Base-by-base conservation (phyloP, 345 rosid species). In the Zanthoxylum bungeanum region DNA sequence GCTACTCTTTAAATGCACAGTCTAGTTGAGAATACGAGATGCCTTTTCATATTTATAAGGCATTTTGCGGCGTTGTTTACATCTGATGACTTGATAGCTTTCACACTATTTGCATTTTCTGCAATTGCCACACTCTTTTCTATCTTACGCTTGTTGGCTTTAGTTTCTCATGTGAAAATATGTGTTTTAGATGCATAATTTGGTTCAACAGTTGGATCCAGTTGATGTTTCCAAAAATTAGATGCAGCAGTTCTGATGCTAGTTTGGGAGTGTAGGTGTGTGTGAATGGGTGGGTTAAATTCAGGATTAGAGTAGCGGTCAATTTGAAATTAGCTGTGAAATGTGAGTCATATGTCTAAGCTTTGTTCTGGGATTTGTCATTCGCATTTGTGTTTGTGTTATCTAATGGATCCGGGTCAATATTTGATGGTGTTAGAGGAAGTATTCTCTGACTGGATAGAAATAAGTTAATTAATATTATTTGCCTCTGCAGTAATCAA, bases 61-160 rank as follows among this genome's bases (percentile, higher is more conserved):
- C 21, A 4, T 30, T 14, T 57, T 59, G 42, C 61, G 21, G 30
- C 74, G 2, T 73, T 55, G 65, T 63, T 64, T 69, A n/a, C 69
- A 42, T 36, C 4, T 17, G 36, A 17, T 24, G 28, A 40, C 52
- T 69, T 19, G 22, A 19, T 17, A 27, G 24, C 14, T 40, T 56
- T 19, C 40, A 27, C 9, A 5, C 25, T 56, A 53, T 37, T 24
- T 40, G 42, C 17, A 12, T 24, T 21, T 25, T 36, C 37, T 37
- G 25, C 49, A 36, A 25, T 36, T 68, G 2, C 39, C 3, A 24
- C 1, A 22, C 4, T 39, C 44, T 27, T 27, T 42, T 9, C 22
- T 16, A 24, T 25, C 39, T 12, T 51, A 46, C 34, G 34, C 25
- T 40, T 40, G 47, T 40, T 36, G 16, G 31, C 21, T 61, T 37